These are phyloP conservation scores for Pleurotus ostreatus DNA, from an alignment of 768 basidiomycete genomes.

Conservation along the genomic window DNA sequence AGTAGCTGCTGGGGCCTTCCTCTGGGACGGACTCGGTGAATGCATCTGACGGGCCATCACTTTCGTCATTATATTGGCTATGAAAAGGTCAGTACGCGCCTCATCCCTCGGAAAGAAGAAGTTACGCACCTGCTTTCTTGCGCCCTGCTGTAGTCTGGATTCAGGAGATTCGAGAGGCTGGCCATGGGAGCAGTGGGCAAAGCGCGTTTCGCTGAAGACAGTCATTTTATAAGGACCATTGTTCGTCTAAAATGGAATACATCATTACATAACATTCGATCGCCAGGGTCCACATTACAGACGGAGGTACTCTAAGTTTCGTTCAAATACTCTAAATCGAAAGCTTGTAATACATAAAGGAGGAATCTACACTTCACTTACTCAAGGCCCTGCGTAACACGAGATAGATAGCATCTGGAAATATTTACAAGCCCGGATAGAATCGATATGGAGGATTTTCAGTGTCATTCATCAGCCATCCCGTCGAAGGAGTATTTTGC, in stretches of 20 bases:
- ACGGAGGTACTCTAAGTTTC: too few species aligned
- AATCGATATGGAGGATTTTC: neutral
- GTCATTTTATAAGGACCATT: constrained; percentile 14
- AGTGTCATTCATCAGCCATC: constrained; percentile 4
- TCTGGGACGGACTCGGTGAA: constrained; percentile 18
- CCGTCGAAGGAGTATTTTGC: neutral
- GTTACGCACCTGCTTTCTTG: constrained; percentile 36
- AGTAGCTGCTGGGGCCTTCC: constrained; percentile 15
- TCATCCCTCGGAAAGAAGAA: neutral
- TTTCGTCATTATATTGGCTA: neutral
- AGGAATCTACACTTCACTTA: too few species aligned
- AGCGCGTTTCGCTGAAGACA: constrained; percentile 7
- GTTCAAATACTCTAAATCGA: too few species aligned
- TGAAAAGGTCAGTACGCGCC: too few species aligned
- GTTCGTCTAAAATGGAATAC: constrained; percentile 11
- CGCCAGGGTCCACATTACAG: too few species aligned
- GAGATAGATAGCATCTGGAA: neutral
- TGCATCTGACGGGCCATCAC: constrained; percentile 16
- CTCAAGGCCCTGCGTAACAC: too few species aligned
- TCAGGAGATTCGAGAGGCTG: constrained; percentile 51
- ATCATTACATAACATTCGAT: constrained; percentile 12
- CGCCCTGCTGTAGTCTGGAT: constrained; percentile 42
- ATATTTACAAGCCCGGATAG: neutral
- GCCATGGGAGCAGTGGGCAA: constrained; percentile 37
- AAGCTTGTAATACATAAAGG: too few species aligned